Conservation (phyloP, 1,284 basidiomycete genomes). For the Marasmius tenuissimus region DNA sequence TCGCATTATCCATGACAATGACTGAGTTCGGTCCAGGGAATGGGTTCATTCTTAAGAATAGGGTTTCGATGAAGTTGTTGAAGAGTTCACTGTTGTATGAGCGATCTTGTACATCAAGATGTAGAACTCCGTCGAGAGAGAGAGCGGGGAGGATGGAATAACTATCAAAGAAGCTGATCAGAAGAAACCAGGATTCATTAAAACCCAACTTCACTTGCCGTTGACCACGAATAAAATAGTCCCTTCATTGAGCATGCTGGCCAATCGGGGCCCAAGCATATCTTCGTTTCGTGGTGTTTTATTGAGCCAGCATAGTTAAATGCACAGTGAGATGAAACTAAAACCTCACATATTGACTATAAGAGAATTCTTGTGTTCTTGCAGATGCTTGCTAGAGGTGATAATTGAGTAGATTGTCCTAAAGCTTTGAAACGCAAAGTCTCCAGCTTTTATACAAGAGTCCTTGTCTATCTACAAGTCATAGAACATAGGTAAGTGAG, state of each 20-base stretch:
- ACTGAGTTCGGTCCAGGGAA: constrained; percentile 33
- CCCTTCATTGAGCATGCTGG: constrained; percentile 20
- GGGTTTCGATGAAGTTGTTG: constrained; percentile 23
- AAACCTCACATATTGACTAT: too few relatives aligned
- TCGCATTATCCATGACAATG: constrained; percentile 34
- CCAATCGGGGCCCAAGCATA: constrained; percentile 30
- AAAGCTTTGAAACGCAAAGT: too few relatives aligned
- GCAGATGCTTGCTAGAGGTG: too few relatives aligned
- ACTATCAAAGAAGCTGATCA: constrained; percentile 10
- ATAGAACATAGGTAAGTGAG: too few relatives aligned
- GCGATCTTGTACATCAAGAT: constrained; percentile 25
- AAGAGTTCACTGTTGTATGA: constrained; percentile 25
- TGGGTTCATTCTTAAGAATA: constrained; percentile 34
- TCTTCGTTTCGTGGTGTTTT: too few relatives aligned
- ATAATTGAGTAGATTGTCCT: too few relatives aligned
- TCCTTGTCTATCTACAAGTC: too few relatives aligned
- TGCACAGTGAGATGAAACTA: too few relatives aligned
- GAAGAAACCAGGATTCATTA: not conserved
- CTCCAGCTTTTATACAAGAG: too few relatives aligned
- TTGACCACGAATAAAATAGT: constrained; percentile 32
- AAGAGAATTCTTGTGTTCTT: too few relatives aligned
- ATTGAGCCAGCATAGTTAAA: too few relatives aligned
- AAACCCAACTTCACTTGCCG: constrained; percentile 20
- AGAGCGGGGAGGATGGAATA: constrained; percentile 30
- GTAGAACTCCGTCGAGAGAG: constrained; percentile 27